Percentiles rank a stretch among this genome's conserved stretches.
Conservation (phyloP, 164 flowering plant species). For the Akebia trifoliata region DNA sequence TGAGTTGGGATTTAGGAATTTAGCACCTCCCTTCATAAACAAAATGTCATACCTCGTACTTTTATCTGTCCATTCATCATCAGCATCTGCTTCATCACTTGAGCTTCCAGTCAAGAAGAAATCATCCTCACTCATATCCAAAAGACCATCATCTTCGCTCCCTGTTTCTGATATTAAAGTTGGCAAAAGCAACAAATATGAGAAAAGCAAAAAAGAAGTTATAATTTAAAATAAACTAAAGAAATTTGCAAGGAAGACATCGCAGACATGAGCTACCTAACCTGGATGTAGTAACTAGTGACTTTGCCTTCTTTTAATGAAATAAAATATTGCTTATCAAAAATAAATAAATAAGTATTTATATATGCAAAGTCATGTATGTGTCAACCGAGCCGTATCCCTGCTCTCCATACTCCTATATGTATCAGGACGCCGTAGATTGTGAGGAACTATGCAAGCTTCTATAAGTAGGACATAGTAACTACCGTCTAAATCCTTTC, state of each 20-base stretch:
- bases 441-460: too few relatives aligned
- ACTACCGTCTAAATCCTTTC: constrained; percentile 94
- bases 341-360: too few relatives aligned
- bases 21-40: background rate
- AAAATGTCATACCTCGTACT: constrained; percentile 55
- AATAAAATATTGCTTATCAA: too few relatives aligned
- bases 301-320: too few relatives aligned
- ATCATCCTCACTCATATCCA: constrained; percentile 90
- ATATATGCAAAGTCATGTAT: too few relatives aligned
- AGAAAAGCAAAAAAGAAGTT: too few relatives aligned
- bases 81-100: constrained; percentile 97
- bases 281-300: too few relatives aligned
- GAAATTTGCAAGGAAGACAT: background rate
- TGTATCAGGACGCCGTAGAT: too few relatives aligned
- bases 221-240: background rate
- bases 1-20: too few relatives aligned
- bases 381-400: too few relatives aligned
- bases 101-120: constrained; percentile 84
- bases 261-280: too few relatives aligned
- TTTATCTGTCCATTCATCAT: constrained; percentile 96
- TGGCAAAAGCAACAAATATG: constrained; percentile 11
- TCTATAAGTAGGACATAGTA: constrained; percentile 9
- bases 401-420: too few relatives aligned
- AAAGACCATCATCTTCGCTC: constrained; percentile 92
- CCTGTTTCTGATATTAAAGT: constrained; percentile 87